Conservation (phyloP, 495 filamentous ascomycete species). For the Stereocaulon alpinum region DNA sequence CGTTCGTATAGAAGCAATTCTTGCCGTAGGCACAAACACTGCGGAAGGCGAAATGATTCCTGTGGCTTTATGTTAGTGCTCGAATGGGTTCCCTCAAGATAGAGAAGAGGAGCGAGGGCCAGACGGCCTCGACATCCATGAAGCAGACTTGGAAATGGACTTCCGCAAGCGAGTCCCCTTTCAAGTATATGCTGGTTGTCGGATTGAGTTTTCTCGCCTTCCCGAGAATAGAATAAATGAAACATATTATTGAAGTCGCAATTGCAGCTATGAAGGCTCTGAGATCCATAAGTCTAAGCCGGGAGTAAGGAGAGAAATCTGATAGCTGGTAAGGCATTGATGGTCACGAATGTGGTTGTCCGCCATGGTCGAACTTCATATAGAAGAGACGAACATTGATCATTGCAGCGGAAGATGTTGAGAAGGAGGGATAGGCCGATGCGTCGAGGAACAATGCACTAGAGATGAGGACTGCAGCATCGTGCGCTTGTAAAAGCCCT, state of each 20-base stretch:
- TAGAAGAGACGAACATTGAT: background rate
- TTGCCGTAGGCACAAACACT: background rate
- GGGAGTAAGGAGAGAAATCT: background rate
- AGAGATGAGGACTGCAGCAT: background rate
- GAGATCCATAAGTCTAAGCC: background rate
- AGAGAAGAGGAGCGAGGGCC: background rate
- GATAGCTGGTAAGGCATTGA: background rate
- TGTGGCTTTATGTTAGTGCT: background rate
- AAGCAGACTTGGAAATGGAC: background rate
- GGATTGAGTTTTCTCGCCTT: background rate
- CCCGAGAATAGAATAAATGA: background rate
- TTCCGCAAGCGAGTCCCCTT: background rate
- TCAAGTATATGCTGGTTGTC: background rate
- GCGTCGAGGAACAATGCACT: background rate
- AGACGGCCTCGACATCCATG: conserved; percentile 1
- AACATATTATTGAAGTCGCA: conserved; percentile 1
- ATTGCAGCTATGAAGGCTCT: background rate
- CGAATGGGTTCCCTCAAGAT: background rate
- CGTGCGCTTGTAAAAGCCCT: background rate
- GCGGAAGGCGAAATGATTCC: background rate
- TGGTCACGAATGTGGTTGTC: background rate
- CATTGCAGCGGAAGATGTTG: background rate
- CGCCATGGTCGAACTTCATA: conserved; percentile 4
- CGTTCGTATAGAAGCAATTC: background rate
- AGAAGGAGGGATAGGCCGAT: background rate